Conservation (phyloP, 1,284 basidiomycete genomes). For the Ceratobasidium theobromae region DNA sequence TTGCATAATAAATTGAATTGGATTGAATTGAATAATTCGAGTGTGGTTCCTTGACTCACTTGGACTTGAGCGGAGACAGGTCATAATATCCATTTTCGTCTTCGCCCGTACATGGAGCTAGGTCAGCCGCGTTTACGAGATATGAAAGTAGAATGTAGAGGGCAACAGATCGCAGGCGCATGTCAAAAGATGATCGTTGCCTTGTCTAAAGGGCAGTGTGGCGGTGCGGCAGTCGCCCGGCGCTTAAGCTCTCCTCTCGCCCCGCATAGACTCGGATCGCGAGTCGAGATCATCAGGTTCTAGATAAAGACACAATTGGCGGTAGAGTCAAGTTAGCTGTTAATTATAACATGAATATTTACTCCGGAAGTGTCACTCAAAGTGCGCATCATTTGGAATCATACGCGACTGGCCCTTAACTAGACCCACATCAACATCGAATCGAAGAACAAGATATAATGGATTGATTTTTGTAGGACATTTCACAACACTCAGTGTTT, state of each 20-base stretch:
- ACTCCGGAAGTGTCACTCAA: too few relatives aligned
- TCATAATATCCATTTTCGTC: conserved; percentile 27
- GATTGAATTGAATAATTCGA: too few relatives aligned
- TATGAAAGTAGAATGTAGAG: neutral
- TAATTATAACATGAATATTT: too few relatives aligned
- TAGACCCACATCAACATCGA: neutral
- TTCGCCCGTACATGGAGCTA: conserved; percentile 21
- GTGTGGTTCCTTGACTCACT: conserved; percentile 4
- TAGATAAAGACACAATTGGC: too few relatives aligned
- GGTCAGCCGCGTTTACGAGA: conserved; percentile 3
- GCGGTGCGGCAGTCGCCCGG: neutral
- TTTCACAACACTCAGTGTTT: neutral
- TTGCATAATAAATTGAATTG: conserved; percentile 18
- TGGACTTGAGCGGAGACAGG: conserved; percentile 26
- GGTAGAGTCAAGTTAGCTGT: too few relatives aligned
- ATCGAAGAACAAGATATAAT: neutral
- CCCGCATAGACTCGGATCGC: too few relatives aligned
- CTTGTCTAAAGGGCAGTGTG: neutral
- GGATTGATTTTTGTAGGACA: neutral
- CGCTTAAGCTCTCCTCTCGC: too few relatives aligned
- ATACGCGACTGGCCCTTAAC: too few relatives aligned
- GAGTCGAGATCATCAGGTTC: too few relatives aligned
- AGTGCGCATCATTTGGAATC: too few relatives aligned
- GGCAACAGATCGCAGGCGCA: neutral
- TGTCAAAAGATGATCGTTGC: conserved; percentile 17